phyloP scores from a whole-genome alignment of 139 green algal species.

The Yamagishiella unicocca region DNA sequence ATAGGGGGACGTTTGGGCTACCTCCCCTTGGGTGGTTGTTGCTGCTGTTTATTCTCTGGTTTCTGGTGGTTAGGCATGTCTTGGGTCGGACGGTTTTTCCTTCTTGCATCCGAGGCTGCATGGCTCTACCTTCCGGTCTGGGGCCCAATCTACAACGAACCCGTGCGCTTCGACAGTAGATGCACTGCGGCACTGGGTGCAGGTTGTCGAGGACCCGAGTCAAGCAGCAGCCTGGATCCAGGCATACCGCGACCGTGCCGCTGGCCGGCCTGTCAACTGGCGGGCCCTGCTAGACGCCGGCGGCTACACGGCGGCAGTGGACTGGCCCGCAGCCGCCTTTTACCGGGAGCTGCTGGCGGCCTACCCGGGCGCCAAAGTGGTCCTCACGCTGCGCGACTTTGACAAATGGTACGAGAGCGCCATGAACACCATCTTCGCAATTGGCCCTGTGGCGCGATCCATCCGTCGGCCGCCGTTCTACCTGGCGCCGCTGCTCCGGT shows the following conservation, averaged over 20 bases:
- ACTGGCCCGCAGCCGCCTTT: constrained; percentile 31
- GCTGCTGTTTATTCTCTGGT: too few relatives aligned
- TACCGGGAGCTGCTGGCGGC: constrained; percentile 28
- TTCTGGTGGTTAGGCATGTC: too few relatives aligned
- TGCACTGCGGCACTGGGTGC: too few relatives aligned
- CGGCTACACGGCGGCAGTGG: constrained; percentile 1
- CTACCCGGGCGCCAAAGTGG: constrained; percentile 35
- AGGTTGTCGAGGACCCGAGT: background rate
- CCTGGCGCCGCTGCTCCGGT: background rate
- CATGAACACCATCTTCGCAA: constrained; percentile 17
- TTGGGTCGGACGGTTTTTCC: too few relatives aligned
- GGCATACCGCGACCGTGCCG: background rate
- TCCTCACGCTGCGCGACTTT: constrained; percentile 45
- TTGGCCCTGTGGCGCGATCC: background rate
- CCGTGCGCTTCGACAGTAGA: too few relatives aligned
- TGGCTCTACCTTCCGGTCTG: too few relatives aligned
- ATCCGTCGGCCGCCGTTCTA: background rate
- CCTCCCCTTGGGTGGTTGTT: too few relatives aligned
- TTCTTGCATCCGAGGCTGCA: too few relatives aligned
- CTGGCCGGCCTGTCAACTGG: constrained; percentile 12
- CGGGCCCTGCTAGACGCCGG: background rate
- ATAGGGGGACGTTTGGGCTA: too few relatives aligned
- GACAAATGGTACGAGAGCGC: constrained; percentile 44
- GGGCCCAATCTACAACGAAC: too few relatives aligned
- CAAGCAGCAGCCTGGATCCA: background rate